Evolutionary conservation across 305 asterid species (phyloP).

Genomic region (Rubia tinctorum): DNA sequence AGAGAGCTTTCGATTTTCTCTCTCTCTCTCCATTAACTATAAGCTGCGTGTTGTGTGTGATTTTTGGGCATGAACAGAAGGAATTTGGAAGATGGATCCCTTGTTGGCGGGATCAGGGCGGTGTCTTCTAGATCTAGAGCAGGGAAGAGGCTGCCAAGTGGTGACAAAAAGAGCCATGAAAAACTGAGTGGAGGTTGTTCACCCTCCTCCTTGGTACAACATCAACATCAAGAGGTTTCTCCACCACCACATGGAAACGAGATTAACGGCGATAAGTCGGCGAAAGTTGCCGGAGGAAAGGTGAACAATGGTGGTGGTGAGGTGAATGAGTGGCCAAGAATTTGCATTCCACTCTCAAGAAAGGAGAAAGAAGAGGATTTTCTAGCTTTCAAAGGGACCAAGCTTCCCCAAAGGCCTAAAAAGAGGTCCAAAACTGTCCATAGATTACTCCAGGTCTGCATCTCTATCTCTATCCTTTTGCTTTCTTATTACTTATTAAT

Average conservation of each 20-base stretch:
- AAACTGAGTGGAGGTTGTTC: slow-evolving; percentile 20
- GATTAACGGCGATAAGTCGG: not conserved
- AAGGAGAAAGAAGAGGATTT: slow-evolving; percentile 33
- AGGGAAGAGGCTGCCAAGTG: slow-evolving; percentile 17
- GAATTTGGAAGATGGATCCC: slow-evolving; percentile 29
- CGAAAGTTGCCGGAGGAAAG: slow-evolving; percentile 1
- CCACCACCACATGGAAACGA: slow-evolving; percentile 22
- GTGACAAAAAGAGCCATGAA: slow-evolving; percentile 21
- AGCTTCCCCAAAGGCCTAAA: slow-evolving; percentile 34
- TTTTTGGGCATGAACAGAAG: slow-evolving; percentile 20
- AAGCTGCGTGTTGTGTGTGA: slow-evolving; percentile 3
- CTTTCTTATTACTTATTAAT: not conserved
- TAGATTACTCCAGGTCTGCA: slow-evolving; percentile 25
- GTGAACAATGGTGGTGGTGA: slow-evolving; percentile 11
- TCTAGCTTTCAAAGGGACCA: slow-evolving; percentile 31
- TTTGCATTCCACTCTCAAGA: slow-evolving; percentile 25
- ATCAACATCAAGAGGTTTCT: slow-evolving; percentile 17
- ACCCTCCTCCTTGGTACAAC: slow-evolving; percentile 8
- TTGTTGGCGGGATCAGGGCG: slow-evolving; percentile 13
- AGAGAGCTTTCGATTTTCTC: not conserved
- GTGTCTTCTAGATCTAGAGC: slow-evolving; percentile 29
- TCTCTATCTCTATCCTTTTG: not conserved
- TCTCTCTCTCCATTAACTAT: not conserved
- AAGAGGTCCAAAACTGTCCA: slow-evolving; percentile 28
- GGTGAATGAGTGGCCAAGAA: slow-evolving; percentile 31